Conservation (phyloP, 139 green algal species). For the Chlorella vulgaris region DNA sequence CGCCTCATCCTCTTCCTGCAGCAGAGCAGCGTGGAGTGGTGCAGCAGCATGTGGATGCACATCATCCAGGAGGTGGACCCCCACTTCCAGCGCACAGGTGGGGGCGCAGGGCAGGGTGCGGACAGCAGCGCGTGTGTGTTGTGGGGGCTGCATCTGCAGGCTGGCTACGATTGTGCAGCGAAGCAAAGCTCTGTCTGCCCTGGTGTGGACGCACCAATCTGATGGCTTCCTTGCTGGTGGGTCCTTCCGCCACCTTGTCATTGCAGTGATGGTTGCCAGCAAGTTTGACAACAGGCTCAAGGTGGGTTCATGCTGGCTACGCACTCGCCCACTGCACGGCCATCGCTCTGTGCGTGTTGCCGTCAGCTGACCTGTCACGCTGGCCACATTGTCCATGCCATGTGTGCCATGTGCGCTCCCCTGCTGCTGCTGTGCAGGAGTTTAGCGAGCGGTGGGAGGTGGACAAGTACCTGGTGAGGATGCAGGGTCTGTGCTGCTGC, state of each 20-base stretch:
- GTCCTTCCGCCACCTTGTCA: neutral
- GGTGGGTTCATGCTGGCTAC: neutral
- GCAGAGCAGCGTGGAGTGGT: conserved; percentile 94
- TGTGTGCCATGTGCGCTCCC: neutral
- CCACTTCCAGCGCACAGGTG: conserved; percentile 73
- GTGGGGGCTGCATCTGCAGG: neutral
- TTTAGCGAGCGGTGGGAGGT: conserved; percentile 94
- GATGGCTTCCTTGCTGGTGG: too few species aligned
- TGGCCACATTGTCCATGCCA: neutral
- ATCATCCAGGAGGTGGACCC: conserved; percentile 93
- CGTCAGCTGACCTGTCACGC: too few species aligned
- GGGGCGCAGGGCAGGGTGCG: neutral
- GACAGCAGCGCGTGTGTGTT: neutral
- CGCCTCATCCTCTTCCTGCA: conserved; percentile 96
- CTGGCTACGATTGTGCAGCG: neutral
- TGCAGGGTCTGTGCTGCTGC: too few species aligned
- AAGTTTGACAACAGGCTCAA: conserved; percentile 98
- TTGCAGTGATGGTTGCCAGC: conserved; percentile 85
- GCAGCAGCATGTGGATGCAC: conserved; percentile 89
- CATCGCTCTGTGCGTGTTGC: neutral
- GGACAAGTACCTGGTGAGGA: conserved; percentile 89
- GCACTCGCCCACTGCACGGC: neutral
- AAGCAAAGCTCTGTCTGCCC: too few species aligned
- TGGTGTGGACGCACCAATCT: too few species aligned
- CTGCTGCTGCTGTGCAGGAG: conserved; percentile 51